Evolutionary conservation across 164 flowering plant species (phyloP).

Genomic region (Warburgia ugandensis): DNA sequence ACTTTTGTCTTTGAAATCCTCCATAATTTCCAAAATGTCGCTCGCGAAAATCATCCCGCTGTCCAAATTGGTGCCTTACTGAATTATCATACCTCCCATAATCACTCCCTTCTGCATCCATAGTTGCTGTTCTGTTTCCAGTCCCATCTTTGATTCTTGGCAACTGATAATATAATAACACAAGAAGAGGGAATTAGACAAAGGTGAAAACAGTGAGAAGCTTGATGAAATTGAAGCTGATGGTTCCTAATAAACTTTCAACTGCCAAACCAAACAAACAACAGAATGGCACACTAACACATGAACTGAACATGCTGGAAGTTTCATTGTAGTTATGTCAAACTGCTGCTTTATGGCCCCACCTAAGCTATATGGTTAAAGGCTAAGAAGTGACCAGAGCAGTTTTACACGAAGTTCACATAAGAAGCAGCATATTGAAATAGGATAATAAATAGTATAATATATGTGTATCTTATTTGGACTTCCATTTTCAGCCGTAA

Average conservation of each 20-base stretch:
- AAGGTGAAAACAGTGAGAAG: background rate
- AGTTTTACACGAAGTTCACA: no score
- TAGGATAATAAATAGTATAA: no score
- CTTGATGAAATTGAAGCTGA: background rate
- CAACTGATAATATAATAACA: conserved; percentile 16
- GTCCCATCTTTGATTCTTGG: conserved; percentile 15
- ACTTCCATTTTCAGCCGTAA: no score
- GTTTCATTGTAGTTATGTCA: no score
- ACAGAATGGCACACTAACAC: no score
- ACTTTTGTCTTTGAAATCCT: conserved; percentile 3
- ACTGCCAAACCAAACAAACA: no score
- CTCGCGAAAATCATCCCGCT: conserved; percentile 7
- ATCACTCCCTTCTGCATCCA: conserved; percentile 11
- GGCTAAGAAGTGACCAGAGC: no score
- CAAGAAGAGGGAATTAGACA: background rate
- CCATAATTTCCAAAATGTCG: conserved; percentile 11
- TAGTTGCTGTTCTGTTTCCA: conserved; percentile 3
- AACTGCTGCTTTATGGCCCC: no score
- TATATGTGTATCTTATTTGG: no score
- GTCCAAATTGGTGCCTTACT: conserved; percentile 3
- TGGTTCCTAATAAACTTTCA: background rate
- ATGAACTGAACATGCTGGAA: no score
- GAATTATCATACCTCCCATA: conserved; percentile 9
- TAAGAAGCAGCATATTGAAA: no score
- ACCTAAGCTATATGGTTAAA: no score